Percentiles rank a stretch among this genome's conserved stretches.
phyloP scores from a whole-genome alignment of 2,329 filamentous ascomycete genomes.

The Pseudohalonectria lignicola region DNA sequence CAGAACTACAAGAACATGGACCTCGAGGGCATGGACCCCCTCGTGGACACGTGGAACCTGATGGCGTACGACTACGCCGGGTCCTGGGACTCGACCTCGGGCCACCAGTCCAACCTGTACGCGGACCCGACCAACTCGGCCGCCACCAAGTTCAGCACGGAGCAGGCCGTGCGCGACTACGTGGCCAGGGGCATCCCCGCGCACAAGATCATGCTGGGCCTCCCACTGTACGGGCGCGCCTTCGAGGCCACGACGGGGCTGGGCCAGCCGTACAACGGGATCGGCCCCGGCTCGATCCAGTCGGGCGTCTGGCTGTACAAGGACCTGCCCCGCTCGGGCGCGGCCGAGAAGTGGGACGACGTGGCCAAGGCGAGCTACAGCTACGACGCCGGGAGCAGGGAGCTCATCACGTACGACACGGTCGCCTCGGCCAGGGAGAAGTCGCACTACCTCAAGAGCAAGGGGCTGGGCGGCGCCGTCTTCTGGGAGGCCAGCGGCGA shows the following conservation, averaged over 20 bases:
- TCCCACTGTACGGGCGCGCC: slow-evolving; percentile 71
- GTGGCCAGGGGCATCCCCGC: slow-evolving; percentile 43
- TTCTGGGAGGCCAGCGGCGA: slow-evolving; percentile 80
- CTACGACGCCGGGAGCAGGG: slow-evolving; percentile 46
- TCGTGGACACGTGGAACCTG: slow-evolving; percentile 43
- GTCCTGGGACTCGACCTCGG: slow-evolving; percentile 47
- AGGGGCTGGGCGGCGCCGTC: slow-evolving; percentile 62
- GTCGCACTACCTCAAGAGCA: slow-evolving; percentile 47
- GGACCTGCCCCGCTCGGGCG: slow-evolving; percentile 51
- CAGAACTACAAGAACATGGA: slow-evolving; percentile 32
- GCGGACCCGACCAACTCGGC: slow-evolving; percentile 34
- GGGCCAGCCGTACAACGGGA: slow-evolving; percentile 50
- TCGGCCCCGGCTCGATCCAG: slow-evolving; percentile 48
- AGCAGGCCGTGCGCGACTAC: slow-evolving; percentile 55
- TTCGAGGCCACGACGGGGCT: slow-evolving; percentile 59
- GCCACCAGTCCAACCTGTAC: slow-evolving; percentile 62
- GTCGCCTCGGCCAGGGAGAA: slow-evolving; percentile 48
- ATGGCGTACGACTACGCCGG: slow-evolving; percentile 65
- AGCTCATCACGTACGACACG: slow-evolving; percentile 63
- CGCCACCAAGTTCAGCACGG: slow-evolving; percentile 58
- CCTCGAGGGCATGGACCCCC: slow-evolving; percentile 31
- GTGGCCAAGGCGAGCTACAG: slow-evolving; percentile 57
- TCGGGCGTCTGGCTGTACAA: slow-evolving; percentile 64
- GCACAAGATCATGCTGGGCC: slow-evolving; percentile 60
- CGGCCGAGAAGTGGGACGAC: slow-evolving; percentile 43